Percentiles rank a stretch among this genome's conserved stretches.
Evolutionary conservation across 257 asterid genomes (phyloP).

Genomic region (Asclepias syriaca): DNA sequence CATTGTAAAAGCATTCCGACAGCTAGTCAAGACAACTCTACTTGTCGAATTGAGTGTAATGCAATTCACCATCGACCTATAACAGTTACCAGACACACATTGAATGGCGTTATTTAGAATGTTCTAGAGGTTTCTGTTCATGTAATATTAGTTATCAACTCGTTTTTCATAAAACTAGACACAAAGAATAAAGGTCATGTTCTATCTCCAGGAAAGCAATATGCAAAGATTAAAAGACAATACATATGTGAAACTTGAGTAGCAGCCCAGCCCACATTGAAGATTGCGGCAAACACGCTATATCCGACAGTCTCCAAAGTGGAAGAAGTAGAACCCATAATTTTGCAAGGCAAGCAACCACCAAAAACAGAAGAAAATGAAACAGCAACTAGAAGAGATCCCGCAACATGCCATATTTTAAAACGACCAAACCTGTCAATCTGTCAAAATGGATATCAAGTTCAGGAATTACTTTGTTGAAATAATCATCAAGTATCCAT

Average conservation of each 20-base stretch:
- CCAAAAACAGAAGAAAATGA: conserved; percentile 95
- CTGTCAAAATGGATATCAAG: conserved; percentile 32
- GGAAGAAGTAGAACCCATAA: conserved; percentile 57
- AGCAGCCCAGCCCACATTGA: conserved; percentile 95
- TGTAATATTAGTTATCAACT: background rate
- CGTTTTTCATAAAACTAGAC: background rate
- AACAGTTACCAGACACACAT: conserved; percentile 1
- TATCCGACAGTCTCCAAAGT: conserved; percentile 57
- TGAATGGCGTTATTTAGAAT: background rate
- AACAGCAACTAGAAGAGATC: conserved; percentile 73
- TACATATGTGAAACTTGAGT: conserved; percentile 98
- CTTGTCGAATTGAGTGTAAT: conserved; percentile 82
- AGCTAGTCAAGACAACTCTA: conserved; percentile 91
- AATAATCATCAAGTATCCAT: too few relatives aligned
- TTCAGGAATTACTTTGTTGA: background rate
- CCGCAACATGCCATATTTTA: conserved; percentile 81
- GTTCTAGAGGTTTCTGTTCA: background rate
- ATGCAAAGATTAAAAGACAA: conserved; percentile 5
- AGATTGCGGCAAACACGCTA: conserved; percentile 77
- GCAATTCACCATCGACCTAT: conserved; percentile 99
- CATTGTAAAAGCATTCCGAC: conserved; percentile 94
- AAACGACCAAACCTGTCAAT: conserved; percentile 86
- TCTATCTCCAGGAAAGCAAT: background rate
- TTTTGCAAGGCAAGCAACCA: conserved; percentile 83
- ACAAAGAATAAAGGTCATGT: too few relatives aligned